Conservation (phyloP, 2,329 filamentous ascomycete species). For the Canariomyces notabilis region DNA sequence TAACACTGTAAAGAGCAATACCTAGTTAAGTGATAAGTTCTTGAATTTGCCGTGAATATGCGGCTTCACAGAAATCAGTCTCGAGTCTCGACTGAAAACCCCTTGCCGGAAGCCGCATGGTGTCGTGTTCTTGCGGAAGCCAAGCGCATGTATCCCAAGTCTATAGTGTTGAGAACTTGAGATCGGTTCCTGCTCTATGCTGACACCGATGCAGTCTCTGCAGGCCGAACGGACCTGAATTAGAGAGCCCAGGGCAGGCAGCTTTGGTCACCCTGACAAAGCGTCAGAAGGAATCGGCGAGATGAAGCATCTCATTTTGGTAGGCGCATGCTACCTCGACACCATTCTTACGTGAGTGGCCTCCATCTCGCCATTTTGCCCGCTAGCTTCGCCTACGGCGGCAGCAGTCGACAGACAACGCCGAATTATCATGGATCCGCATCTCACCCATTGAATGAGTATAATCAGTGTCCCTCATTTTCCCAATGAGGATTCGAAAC, state of each 20-base stretch:
- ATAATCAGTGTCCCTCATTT: conserved; percentile 56
- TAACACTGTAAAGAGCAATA: no score
- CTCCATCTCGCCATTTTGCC: conserved; percentile 13
- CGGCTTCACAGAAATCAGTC: no score
- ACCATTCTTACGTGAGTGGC: conserved; percentile 60
- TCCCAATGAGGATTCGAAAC: conserved; percentile 66
- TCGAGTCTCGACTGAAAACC: no score
- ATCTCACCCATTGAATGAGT: conserved; percentile 10
- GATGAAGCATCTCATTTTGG: conserved; percentile 56
- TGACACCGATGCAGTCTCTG: background rate
- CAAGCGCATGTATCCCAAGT: no score
- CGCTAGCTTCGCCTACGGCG: background rate
- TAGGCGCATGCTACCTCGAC: conserved; percentile 66
- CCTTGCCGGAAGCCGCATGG: no score
- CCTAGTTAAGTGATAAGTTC: no score
- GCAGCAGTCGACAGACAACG: no score
- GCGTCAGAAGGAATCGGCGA: conserved; percentile 12
- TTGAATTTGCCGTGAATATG: no score
- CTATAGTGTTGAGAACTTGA: background rate
- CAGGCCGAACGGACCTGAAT: background rate
- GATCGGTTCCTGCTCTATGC: background rate
- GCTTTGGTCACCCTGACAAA: background rate
- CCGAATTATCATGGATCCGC: background rate
- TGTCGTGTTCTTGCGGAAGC: no score
- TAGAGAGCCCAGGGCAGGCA: background rate